Conservation (phyloP, 2,329 filamentous ascomycete genomes). For the Clonostachys sp. region DNA sequence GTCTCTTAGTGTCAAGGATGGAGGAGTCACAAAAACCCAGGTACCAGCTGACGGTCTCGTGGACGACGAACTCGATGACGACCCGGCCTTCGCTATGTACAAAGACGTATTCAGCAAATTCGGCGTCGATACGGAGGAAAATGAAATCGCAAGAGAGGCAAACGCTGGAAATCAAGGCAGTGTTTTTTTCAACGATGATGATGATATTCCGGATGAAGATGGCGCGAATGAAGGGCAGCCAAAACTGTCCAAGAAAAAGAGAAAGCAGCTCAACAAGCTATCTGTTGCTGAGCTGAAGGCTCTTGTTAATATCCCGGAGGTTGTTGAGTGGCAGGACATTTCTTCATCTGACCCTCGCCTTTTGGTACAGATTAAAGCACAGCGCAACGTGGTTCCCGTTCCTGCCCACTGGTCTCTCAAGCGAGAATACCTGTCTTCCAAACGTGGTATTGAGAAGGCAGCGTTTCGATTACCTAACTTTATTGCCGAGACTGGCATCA, state of each 20-base stretch:
- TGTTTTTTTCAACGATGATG: slow-evolving; percentile 77
- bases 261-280: slow-evolving; percentile 85
- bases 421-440: slow-evolving; percentile 94
- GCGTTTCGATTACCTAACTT: slow-evolving; percentile 92
- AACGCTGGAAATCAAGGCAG: slow-evolving; percentile 75
- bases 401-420: slow-evolving; percentile 94
- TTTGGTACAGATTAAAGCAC: slow-evolving; percentile 90
- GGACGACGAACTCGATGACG: slow-evolving; percentile 36
- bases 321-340: slow-evolving; percentile 96
- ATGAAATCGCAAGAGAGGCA: slow-evolving; percentile 59
- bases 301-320: slow-evolving; percentile 82
- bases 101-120: slow-evolving; percentile 81
- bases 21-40: slow-evolving; percentile 9
- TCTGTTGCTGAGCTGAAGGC: slow-evolving; percentile 95
- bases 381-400: slow-evolving; percentile 92
- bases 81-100: slow-evolving; percentile 80
- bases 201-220: slow-evolving; percentile 81
- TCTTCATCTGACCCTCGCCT: slow-evolving; percentile 85
- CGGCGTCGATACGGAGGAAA: slow-evolving; percentile 58
- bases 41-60: slow-evolving; percentile 30
- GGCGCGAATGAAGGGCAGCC: slow-evolving; percentile 61
- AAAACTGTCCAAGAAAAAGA: slow-evolving; percentile 90
- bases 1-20: slow-evolving; percentile 2
- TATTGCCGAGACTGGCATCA: slow-evolving; percentile 94
- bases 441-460: slow-evolving; percentile 93